These are phyloP conservation scores for Panus rudis DNA, from an alignment of 768 basidiomycete species.

Conservation along the genomic window DNA sequence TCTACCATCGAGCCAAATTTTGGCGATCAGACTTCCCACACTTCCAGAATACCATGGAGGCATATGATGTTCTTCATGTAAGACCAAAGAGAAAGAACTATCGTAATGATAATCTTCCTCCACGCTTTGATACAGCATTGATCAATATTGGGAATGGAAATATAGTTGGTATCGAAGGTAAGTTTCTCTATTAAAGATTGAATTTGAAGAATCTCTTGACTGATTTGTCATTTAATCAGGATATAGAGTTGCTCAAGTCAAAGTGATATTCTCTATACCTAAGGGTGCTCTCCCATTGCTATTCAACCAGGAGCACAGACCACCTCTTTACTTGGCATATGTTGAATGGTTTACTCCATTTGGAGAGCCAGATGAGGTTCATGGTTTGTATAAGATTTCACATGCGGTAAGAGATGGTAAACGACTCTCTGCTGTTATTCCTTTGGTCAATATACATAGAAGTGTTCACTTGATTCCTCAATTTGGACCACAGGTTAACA, in stretches of 20 bases:
- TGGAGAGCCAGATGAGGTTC: slow-evolving; percentile 13
- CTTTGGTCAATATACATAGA: background rate
- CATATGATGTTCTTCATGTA: background rate
- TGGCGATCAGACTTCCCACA: background rate
- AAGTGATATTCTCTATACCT: slow-evolving; percentile 22
- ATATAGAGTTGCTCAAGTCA: slow-evolving; percentile 22
- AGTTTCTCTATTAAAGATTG: background rate
- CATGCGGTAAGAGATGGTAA: background rate
- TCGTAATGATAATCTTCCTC: background rate
- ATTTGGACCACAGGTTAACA: no score
- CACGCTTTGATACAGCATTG: slow-evolving; percentile 2
- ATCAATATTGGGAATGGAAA: background rate
- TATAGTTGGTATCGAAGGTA: background rate
- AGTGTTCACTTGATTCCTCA: no score
- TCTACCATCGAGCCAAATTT: background rate
- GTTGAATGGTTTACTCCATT: slow-evolving; percentile 25
- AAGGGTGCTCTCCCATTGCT: background rate
- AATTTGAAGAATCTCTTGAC: background rate
- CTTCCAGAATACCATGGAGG: background rate
- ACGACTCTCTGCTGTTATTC: background rate
- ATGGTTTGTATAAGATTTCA: slow-evolving; percentile 20
- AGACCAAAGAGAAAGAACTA: background rate
- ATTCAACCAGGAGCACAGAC: background rate
- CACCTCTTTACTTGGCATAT: slow-evolving; percentile 20
- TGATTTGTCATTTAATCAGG: no score